A percentile compares a stretch with the other conserved stretches of the same genome.
These are phyloP conservation scores for Linnemannia hyalina DNA, from an alignment of 192 early-diverging fungal species.

Conservation along the genomic window DNA sequence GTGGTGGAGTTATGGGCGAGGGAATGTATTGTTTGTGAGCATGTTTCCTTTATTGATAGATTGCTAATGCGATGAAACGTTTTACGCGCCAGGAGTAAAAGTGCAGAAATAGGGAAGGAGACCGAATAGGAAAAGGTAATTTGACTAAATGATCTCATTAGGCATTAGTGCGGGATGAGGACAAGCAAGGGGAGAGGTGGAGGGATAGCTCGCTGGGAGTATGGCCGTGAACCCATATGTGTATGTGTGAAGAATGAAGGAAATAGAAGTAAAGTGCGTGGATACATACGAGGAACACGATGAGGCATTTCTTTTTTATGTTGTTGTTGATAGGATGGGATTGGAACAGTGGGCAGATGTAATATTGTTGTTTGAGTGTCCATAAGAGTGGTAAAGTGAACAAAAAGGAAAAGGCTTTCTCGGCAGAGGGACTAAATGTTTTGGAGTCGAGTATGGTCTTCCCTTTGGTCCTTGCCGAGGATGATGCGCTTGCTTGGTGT, in stretches of 20 bases:
- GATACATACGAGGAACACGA: background rate
- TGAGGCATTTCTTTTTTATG: background rate
- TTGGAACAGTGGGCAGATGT: background rate
- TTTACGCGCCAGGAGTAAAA: background rate
- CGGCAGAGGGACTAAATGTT: background rate
- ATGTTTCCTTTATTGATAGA: background rate
- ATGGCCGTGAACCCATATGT: background rate
- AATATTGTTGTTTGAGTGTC: background rate
- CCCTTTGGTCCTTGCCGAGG: background rate
- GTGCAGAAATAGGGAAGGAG: background rate
- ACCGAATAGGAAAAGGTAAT: background rate
- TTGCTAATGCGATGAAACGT: background rate
- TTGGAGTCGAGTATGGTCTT: background rate
- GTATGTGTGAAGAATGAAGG: background rate
- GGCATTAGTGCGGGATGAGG: background rate
- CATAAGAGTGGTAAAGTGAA: background rate
- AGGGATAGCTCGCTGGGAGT: background rate
- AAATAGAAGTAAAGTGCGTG: background rate
- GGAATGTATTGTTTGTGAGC: background rate
- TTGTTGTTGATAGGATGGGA: background rate
- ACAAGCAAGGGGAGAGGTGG: background rate
- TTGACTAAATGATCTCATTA: background rate
- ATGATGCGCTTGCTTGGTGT: background rate
- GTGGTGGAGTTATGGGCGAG: no score
- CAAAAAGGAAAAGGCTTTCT: background rate